Conservation (phyloP, 371 early-diverging fungal genomes). For the Actinomucor elegans region DNA sequence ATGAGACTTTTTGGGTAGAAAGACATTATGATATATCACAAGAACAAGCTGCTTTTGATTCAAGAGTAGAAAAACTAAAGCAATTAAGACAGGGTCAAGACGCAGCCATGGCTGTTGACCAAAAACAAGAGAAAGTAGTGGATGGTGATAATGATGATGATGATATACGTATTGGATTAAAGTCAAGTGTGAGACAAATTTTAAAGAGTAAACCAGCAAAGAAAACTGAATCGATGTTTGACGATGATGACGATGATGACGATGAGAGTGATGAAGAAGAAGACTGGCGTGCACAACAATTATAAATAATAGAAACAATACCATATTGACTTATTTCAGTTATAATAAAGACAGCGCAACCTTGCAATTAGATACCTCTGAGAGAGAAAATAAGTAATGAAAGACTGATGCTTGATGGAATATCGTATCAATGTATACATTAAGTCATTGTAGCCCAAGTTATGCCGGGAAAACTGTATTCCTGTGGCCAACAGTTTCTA, state of each 20-base stretch:
- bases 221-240: conserved; percentile 18
- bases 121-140: not conserved
- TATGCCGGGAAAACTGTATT: too few relatives aligned
- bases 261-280: conserved; percentile 21
- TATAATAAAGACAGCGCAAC: too few relatives aligned
- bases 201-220: conserved; percentile 17
- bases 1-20: conserved; percentile 35
- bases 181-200: conserved; percentile 23
- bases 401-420: too few relatives aligned
- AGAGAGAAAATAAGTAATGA: too few relatives aligned
- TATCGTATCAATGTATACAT: too few relatives aligned
- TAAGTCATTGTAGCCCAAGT: too few relatives aligned
- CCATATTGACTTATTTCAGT: too few relatives aligned
- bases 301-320: conserved; percentile 13
- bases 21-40: conserved; percentile 35
- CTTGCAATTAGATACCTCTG: too few relatives aligned
- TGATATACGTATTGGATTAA: conserved; percentile 14
- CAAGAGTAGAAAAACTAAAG: conserved; percentile 38
- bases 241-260: conserved; percentile 20
- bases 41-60: conserved; percentile 43
- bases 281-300: conserved; percentile 32
- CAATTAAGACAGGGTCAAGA: conserved; percentile 17
- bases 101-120: not conserved
- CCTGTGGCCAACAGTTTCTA: too few relatives aligned
- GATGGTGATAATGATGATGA: conserved; percentile 20